These are phyloP conservation scores for Ascochyta rabiei DNA, from an alignment of 2,329 filamentous ascomycete genomes.

Conservation along the genomic window DNA sequence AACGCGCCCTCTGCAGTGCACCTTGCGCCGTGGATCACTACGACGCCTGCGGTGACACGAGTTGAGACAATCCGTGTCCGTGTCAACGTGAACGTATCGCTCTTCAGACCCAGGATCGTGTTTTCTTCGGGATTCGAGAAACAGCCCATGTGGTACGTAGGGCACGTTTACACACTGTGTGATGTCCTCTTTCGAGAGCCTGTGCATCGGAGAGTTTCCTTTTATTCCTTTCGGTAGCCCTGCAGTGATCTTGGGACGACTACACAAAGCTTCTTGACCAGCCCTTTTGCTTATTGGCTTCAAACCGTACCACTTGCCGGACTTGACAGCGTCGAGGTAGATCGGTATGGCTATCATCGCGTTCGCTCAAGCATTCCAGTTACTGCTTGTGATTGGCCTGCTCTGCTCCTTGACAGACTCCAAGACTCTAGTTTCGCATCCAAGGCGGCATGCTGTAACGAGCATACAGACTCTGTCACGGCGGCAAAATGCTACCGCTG, in stretches of 20 bases:
- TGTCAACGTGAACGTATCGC: constrained; percentile 3
- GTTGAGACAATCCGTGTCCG: constrained; percentile 3
- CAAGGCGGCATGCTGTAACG: neutral
- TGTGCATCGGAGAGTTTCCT: constrained; percentile 7
- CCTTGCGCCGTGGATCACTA: constrained; percentile 8
- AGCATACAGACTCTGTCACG: neutral
- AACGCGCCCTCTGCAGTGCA: neutral
- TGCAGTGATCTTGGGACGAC: neutral
- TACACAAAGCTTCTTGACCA: constrained; percentile 5
- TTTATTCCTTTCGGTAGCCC: neutral
- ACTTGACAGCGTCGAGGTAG: neutral
- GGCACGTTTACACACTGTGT: constrained; percentile 11
- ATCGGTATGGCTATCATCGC: neutral
- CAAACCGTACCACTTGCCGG: neutral
- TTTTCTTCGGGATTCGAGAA: neutral
- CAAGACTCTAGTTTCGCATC: constrained; percentile 5
- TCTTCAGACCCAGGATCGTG: neutral
- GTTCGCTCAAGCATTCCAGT: neutral
- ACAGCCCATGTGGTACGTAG: constrained; percentile 8
- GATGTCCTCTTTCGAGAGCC: constrained; percentile 8
- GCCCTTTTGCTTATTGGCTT: neutral
- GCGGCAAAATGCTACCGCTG: neutral
- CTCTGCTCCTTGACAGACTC: neutral
- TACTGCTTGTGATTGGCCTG: constrained; percentile 4
- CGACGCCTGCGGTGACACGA: constrained; percentile 13